phyloP scores from a whole-genome alignment of 805 yeast genomes.

The Dipodascus albidus region DNA sequence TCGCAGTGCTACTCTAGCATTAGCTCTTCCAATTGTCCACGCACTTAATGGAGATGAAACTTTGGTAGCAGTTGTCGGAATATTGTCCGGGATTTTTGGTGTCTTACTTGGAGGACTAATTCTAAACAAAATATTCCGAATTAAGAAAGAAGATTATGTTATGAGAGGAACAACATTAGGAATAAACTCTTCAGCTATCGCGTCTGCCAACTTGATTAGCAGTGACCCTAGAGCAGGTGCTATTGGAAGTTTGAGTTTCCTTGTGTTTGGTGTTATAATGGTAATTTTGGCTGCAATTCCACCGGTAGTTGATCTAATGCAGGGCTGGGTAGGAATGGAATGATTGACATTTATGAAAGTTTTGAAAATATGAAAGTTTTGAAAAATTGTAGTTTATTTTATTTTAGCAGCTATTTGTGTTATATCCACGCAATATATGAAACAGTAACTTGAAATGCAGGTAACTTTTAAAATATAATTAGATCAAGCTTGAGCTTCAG shows the following conservation, averaged over 20 bases:
- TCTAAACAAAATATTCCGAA: conserved; percentile 30
- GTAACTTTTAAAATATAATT: too few relatives aligned
- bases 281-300: conserved; percentile 53
- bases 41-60: conserved; percentile 59
- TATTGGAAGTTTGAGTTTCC: conserved; percentile 59
- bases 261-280: conserved; percentile 63
- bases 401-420: too few relatives aligned
- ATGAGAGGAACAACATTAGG: conserved; percentile 71
- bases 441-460: neutral
- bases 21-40: conserved; percentile 64
- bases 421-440: too few relatives aligned
- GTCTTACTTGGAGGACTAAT: conserved; percentile 49
- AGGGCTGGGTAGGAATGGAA: conserved; percentile 34
- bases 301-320: conserved; percentile 38
- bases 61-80: conserved; percentile 69
- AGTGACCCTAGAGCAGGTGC: conserved; percentile 75
- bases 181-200: conserved; percentile 71
- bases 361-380: neutral
- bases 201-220: conserved; percentile 61
- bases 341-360: neutral
- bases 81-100: conserved; percentile 65
- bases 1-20: conserved; percentile 65
- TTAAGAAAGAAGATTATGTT: conserved; percentile 54
- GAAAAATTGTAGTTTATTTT: too few relatives aligned
- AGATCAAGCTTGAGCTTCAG: neutral